Evolutionary conservation across 352 stramenopile species (phyloP).

Genomic region (Phytophthora lateralis): DNA sequence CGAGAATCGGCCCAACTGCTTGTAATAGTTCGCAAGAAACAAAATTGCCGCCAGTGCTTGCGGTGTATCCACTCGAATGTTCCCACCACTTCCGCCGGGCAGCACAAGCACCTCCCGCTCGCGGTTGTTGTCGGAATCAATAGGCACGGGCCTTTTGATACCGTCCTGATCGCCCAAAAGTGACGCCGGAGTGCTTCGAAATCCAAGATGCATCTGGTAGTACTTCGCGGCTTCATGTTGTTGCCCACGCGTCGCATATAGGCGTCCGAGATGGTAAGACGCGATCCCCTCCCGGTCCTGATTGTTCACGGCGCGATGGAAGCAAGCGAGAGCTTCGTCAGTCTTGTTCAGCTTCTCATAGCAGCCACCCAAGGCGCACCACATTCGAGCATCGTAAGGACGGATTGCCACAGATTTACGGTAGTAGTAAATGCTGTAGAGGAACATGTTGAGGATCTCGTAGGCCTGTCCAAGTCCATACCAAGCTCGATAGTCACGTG

Average conservation of each 20-base stretch:
- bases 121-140: conserved; percentile 1
- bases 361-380: conserved; percentile 93
- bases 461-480: conserved; percentile 98
- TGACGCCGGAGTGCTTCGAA: conserved; percentile 38
- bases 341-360: conserved; percentile 79
- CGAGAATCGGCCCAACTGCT: conserved; percentile 60
- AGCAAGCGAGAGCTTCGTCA: conserved; percentile 77
- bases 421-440: conserved; percentile 99
- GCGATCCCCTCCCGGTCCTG: conserved; percentile 78
- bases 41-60: conserved; percentile 69
- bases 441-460: conserved; percentile 98
- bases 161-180: conserved; percentile 27
- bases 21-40: conserved; percentile 86
- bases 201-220: conserved; percentile 69
- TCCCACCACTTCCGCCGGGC: conserved; percentile 29
- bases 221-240: conserved; percentile 73
- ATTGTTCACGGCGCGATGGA: conserved; percentile 76
- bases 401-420: conserved; percentile 95
- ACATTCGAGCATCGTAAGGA: conserved; percentile 98
- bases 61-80: conserved; percentile 66
- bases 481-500: conserved; percentile 97
- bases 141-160: conserved; percentile 4
- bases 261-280: conserved; percentile 68
- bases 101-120: conserved; percentile 36
- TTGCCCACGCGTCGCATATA: conserved; percentile 54